Evolutionary conservation across 441 rosid genomes (phyloP).

Genomic region (Kokia cookei): DNA sequence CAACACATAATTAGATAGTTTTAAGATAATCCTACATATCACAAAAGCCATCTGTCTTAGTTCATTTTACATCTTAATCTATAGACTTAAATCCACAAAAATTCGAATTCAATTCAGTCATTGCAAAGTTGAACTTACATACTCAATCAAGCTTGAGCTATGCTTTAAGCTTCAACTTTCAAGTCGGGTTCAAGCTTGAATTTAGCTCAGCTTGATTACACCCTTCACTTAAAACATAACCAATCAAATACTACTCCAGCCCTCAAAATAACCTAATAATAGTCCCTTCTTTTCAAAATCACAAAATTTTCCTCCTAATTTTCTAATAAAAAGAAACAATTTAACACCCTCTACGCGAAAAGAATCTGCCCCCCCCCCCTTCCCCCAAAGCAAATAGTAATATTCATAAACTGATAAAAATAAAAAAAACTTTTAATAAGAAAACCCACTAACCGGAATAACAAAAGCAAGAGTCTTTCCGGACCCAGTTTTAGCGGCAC

Average conservation of each 20-base stretch:
- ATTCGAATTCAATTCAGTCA: neutral
- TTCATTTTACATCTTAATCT: neutral
- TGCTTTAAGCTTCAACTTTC: neutral
- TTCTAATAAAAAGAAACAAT: neutral
- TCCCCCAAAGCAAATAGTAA: neutral
- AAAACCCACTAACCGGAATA: slow-evolving; percentile 59
- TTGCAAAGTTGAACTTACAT: neutral
- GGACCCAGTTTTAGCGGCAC: slow-evolving; percentile 94
- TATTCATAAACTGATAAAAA: neutral
- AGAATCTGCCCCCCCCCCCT: neutral
- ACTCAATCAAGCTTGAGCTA: neutral
- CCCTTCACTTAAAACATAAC: neutral
- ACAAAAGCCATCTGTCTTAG: neutral
- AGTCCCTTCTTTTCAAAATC: neutral
- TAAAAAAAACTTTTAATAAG: neutral
- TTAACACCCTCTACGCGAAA: neutral
- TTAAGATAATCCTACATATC: neutral
- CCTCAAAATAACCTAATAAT: neutral
- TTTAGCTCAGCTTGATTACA: neutral
- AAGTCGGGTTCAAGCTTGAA: neutral
- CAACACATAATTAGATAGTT: neutral
- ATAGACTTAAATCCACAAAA: neutral
- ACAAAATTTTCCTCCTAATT: neutral
- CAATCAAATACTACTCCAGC: neutral
- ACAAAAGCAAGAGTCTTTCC: slow-evolving; percentile 93